Conservation (phyloP, 257 asterid genomes). For the Solanum rostratum region DNA sequence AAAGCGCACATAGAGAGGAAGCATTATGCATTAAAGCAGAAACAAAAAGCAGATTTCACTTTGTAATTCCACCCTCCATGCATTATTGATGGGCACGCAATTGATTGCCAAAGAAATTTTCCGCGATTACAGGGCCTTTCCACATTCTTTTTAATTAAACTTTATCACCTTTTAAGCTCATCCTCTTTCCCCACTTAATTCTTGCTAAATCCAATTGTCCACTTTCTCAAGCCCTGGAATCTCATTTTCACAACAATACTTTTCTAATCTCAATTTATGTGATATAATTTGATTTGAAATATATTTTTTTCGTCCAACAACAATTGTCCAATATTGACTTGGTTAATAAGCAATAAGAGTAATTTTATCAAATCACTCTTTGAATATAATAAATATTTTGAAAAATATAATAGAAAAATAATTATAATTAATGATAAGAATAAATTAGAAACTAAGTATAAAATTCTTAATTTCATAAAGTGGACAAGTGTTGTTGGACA, state of each 20-base stretch:
- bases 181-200: neutral
- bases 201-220: neutral
- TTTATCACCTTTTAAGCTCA: neutral
- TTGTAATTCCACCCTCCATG: neutral
- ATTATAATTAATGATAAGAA: too few relatives aligned
- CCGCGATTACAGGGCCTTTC: neutral
- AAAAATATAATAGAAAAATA: too few relatives aligned
- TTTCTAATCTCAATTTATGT: neutral
- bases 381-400: too few relatives aligned
- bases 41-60: constrained; percentile 4
- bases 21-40: neutral
- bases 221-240: neutral
- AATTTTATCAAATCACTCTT: too few relatives aligned
- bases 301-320: accelerated
- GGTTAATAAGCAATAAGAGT: too few relatives aligned
- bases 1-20: neutral
- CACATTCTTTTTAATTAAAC: neutral
- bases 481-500: too few relatives aligned
- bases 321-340: too few relatives aligned
- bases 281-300: too few relatives aligned
- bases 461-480: too few relatives aligned
- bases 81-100: constrained; percentile 2
- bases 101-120: neutral
- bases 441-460: too few relatives aligned
- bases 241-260: neutral